Base-by-base conservation (phyloP, 331 rosid species). In the Cucumis variabilis region DNA sequence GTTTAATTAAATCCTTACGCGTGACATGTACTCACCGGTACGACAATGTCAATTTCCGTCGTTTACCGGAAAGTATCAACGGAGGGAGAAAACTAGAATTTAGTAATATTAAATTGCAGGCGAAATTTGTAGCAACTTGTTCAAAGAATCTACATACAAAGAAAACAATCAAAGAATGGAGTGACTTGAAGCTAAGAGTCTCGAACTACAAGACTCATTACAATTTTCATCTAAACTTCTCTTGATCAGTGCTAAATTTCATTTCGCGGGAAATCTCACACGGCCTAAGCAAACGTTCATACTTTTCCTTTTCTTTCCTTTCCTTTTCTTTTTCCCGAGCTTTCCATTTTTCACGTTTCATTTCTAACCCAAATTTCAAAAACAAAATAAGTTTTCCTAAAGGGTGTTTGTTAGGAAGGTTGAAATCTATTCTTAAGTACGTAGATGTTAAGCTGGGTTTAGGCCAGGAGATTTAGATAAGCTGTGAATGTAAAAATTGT, bases 1-100 rank as follows among this genome's bases (percentile, higher is more conserved):
- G 24, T 74, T 86, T 74, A 72, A 75, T 28, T 50, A 63, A 58
- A 24, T 60, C 19, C 19, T 11, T 60, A 74, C 88, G 84, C 88
- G 88, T 62, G 82, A 33, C 69, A 33, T n/a, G 63, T 41, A 44
- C 58, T 37, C 33, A 25, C 83, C 27, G 24, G 71, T 30, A 72
- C 37, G 65, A 55, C 81, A 37, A 53, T 72, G 65, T 74, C 88
- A 41, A 83, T 37, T 65, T 82, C 86, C 74, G 86, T 82, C 86
- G 72, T 23, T 82, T 82, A 28, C 41, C 10, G 86, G 86, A 65
- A 63, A 24, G 33, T 28, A 37, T 82, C 24, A 83, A 83, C 23
- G 50, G 37, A 44, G 19, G 33, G n/a, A 72, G n/a, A 55, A 58
- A 60, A 30, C 71, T 20, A 60, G 68, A 58, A 82, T 62, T 60